Evolutionary conservation across 148 eudicot species (phyloP), one percentile per base, ranked within the genome.

Genomic region (Dianthus caryophyllus): DNA sequence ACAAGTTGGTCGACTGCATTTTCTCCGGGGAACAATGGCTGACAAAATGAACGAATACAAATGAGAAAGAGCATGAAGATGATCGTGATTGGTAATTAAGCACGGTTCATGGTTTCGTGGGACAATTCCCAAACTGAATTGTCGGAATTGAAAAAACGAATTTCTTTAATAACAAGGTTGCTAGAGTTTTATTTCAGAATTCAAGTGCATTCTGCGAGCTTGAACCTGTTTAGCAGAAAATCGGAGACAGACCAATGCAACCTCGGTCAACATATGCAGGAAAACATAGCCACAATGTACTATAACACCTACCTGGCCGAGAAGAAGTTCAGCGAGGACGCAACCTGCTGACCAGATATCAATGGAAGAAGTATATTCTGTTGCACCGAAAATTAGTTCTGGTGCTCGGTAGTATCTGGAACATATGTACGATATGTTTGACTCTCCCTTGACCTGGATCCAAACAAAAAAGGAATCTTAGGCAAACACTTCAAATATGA

Each of bases 1-100:
- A 88, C 96, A 57, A 91, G 92, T 62, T 91, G 96, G 66, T 88
- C 97, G 18, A 87, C 96, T 53, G 97, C n/a, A n/a, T n/a, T n/a
- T n/a, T n/a, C n/a, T n/a, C n/a, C n/a, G n/a, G n/a, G n/a, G n/a
- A n/a, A n/a, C 96, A 84, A 75, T 36, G 88, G 88, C 86, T 85
- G 80, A 61, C 25, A 75, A 65, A 21, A 55, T 24, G 41, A 43
- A 13, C 48, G 53, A 56, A 48, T 78, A n/a, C 39, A 10, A 66
- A 21, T 55, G 17, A 43, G 66, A 10, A 66, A 25, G 21, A 51
- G 47, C 39, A 31, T 8, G 43, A 20, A 56, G 38, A 66, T 30
- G n/a, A n/a, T n/a, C n/a, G n/a, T n/a, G n/a, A n/a, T n/a, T n/a
- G n/a, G n/a, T n/a, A n/a, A n/a, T n/a, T n/a, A n/a, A n/a, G n/a